A percentile compares a stretch with the other conserved stretches of the same genome.
These are phyloP conservation scores for Meira miltonrushii DNA, from an alignment of 1,284 basidiomycete genomes.

Conservation along the genomic window DNA sequence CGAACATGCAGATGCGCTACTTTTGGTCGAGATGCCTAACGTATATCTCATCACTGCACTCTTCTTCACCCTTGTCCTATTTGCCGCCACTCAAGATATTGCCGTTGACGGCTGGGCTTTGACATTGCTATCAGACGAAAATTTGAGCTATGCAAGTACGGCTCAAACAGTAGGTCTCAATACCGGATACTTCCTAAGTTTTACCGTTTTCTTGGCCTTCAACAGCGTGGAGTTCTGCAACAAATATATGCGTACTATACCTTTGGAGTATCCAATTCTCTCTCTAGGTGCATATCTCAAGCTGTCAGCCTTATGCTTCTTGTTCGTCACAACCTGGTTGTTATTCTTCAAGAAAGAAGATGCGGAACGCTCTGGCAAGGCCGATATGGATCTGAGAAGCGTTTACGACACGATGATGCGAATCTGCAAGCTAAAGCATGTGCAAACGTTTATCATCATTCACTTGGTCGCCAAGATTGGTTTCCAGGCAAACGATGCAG, in stretches of 20 bases:
- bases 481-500: constrained; percentile 90
- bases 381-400: constrained; percentile 81
- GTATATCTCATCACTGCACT: constrained; percentile 74
- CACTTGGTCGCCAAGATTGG: constrained; percentile 92
- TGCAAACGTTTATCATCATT: constrained; percentile 79
- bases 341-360: constrained; percentile 79
- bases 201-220: constrained; percentile 94
- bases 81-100: constrained; percentile 98
- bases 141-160: constrained; percentile 91
- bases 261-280: constrained; percentile 71
- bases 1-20: constrained; percentile 68
- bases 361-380: constrained; percentile 56
- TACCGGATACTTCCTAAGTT: constrained; percentile 90
- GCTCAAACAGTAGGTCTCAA: constrained; percentile 97
- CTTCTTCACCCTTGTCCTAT: constrained; percentile 84
- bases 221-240: constrained; percentile 75
- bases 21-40: constrained; percentile 77
- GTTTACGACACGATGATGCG: constrained; percentile 93
- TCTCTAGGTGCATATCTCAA: constrained; percentile 75
- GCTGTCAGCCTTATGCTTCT: constrained; percentile 78
- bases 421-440: constrained; percentile 87
- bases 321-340: constrained; percentile 79
- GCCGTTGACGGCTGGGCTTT: constrained; percentile 99
- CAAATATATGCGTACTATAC: constrained; percentile 65
- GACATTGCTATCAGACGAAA: constrained; percentile 89